phyloP scores from a whole-genome alignment of 257 asterid species.

The Lycium ferocissimum region DNA sequence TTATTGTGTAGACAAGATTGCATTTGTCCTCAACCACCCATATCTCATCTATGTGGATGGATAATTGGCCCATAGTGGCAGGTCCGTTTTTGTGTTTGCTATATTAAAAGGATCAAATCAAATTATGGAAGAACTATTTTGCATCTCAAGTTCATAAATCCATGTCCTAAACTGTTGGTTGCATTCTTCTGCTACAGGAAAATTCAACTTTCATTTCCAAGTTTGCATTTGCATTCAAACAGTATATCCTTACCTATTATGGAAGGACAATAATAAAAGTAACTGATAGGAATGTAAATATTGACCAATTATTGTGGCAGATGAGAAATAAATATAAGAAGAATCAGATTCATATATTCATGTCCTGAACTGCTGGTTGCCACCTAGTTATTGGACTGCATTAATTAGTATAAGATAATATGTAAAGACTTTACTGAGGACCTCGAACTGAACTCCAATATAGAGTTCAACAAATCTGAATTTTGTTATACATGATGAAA shows the following conservation, averaged over 20 bases:
- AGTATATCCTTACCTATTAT: background rate
- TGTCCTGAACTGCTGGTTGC: background rate
- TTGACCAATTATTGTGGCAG: background rate
- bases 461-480: background rate
- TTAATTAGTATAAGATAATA: background rate
- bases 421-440: background rate
- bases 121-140: background rate
- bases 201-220: background rate
- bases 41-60: background rate
- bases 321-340: background rate
- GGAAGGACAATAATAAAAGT: background rate
- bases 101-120: background rate
- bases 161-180: too few species aligned
- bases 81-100: background rate
- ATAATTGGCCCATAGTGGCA: background rate
- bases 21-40: background rate
- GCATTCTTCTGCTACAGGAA: background rate
- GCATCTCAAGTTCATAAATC: background rate
- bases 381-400: background rate
- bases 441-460: background rate
- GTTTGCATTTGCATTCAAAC: background rate
- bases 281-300: background rate
- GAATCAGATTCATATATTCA: background rate
- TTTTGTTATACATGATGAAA: background rate
- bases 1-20: background rate